phyloP scores from a whole-genome alignment of 2,329 filamentous ascomycete species.

The Scedosporium minutisporum region DNA sequence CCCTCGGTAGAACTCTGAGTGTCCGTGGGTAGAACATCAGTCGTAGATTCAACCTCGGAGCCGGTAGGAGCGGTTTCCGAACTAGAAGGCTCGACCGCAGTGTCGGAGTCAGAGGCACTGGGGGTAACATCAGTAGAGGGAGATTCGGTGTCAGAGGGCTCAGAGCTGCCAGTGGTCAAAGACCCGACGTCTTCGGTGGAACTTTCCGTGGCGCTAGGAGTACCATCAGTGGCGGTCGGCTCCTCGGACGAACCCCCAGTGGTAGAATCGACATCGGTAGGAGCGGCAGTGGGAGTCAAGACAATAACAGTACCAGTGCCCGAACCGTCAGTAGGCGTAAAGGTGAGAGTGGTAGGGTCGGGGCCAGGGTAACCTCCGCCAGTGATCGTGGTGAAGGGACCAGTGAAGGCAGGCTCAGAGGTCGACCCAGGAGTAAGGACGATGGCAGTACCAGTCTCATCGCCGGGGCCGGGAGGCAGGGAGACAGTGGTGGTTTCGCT shows the following conservation, averaged over 20 bases:
- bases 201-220: too few species aligned
- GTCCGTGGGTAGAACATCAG: too few species aligned
- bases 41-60: too few species aligned
- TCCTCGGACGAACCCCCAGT: too few species aligned
- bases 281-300: conserved; percentile 5
- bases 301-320: conserved; percentile 10
- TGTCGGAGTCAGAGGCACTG: conserved; percentile 12
- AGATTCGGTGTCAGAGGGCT: too few species aligned
- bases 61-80: conserved; percentile 1
- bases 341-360: not conserved
- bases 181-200: too few species aligned
- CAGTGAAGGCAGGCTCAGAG: conserved; percentile 1
- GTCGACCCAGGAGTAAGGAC: conserved; percentile 1
- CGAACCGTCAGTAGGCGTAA: not conserved
- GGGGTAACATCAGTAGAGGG: not conserved
- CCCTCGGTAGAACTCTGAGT: too few species aligned
- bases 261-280: not conserved
- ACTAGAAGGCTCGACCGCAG: conserved; percentile 10
- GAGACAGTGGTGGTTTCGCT: conserved; percentile 4
- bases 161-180: too few species aligned
- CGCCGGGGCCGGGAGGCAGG: not conserved
- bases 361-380: not conserved
- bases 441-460: conserved; percentile 4
- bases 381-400: conserved; percentile 7
- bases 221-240: too few species aligned